A percentile compares a stretch with the other conserved stretches of the same genome.
Evolutionary conservation across 1,284 basidiomycete species (phyloP).

Genomic region (Pseudozyma sp.): DNA sequence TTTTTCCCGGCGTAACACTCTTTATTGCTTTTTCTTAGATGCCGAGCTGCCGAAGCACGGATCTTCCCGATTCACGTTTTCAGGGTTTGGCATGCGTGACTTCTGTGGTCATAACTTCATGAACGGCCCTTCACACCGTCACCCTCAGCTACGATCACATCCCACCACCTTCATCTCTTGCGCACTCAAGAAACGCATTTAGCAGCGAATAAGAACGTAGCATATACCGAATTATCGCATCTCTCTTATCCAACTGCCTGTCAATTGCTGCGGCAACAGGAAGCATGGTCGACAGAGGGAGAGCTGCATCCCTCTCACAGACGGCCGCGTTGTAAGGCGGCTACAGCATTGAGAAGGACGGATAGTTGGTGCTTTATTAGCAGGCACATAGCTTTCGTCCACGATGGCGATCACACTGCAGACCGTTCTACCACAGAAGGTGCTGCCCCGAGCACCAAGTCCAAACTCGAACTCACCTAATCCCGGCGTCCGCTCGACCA

Average conservation of each 20-base stretch:
- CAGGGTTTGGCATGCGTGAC: constrained; percentile 12
- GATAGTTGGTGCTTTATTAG: not conserved
- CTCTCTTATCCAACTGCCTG: no score
- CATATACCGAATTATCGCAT: no score
- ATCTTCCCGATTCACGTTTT: constrained; percentile 22
- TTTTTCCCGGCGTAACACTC: not conserved
- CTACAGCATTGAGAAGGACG: not conserved
- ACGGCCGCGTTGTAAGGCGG: not conserved
- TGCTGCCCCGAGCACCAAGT: constrained; percentile 40
- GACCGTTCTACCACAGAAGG: constrained; percentile 33
- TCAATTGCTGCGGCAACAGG: not conserved
- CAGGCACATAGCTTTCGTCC: not conserved
- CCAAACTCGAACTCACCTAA: constrained; percentile 40
- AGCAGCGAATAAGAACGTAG: no score
- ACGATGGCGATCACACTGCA: constrained; percentile 42
- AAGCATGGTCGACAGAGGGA: constrained; percentile 6
- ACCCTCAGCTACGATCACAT: not conserved
- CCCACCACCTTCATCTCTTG: not conserved
- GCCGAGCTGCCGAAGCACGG: constrained; percentile 24
- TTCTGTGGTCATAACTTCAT: not conserved
- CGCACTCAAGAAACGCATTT: not conserved
- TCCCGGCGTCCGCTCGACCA: constrained; percentile 33
- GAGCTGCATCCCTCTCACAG: not conserved
- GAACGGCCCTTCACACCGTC: not conserved
- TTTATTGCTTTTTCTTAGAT: not conserved